phyloP scores from a whole-genome alignment of 495 filamentous ascomycete species.

The Penicillium macrosclerotiorum region DNA sequence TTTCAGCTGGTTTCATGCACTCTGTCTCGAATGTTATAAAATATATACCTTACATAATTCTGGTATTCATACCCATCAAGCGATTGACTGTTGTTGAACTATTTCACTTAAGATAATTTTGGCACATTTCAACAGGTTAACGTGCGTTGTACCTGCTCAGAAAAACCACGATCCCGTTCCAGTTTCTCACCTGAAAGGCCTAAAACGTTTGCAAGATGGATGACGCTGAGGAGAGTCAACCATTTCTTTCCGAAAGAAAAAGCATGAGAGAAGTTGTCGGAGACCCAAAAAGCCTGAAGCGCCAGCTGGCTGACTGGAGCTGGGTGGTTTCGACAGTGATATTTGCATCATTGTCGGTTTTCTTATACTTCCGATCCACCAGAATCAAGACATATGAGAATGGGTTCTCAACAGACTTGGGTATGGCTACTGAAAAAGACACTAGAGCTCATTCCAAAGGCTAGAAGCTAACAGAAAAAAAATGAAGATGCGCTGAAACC shows the following conservation, averaged over 20 bases:
- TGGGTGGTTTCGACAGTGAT: background rate
- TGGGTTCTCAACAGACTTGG: constrained; percentile 1
- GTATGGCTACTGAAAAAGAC: background rate
- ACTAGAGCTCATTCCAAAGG: background rate
- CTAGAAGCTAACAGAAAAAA: background rate
- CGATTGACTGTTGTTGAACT: background rate
- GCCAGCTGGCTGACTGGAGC: background rate
- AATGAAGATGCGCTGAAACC: background rate
- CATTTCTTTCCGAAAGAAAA: background rate
- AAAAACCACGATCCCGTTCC: background rate
- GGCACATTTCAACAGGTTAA: background rate
- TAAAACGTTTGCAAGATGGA: background rate
- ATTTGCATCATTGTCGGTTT: background rate
- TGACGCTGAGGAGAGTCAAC: background rate
- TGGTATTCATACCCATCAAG: background rate
- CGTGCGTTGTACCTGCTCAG: background rate
- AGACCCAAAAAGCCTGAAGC: background rate
- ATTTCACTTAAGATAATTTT: background rate
- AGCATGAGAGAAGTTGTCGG: background rate
- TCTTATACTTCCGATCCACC: background rate
- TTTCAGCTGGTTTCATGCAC: background rate
- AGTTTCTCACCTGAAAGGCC: background rate
- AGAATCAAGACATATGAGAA: background rate
- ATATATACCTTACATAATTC: background rate
- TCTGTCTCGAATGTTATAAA: background rate